Base-by-base conservation (phyloP, 768 basidiomycete species). In the Trametes elegans region DNA sequence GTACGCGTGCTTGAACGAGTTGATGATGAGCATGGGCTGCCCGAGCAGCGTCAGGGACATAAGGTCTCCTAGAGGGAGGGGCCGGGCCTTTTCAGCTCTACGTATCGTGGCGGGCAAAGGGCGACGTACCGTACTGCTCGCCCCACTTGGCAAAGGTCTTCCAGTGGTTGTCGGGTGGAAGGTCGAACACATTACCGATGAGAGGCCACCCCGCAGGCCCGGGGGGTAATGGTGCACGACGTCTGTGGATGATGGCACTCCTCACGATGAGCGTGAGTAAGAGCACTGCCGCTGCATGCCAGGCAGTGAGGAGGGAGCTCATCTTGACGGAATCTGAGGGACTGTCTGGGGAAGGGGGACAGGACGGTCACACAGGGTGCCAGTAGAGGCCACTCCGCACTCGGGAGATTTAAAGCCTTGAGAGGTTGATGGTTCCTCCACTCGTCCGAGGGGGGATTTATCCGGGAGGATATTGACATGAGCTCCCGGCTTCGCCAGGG, bases 21-120 rank as follows among this genome's bases (percentile, higher is more conserved):
- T 71, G 39, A 70, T 50, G 40, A 70, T 60, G 52, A 70, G 45
- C 48, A 68, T 58, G 21, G 59, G 55, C 41, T 67, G 63, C 18
- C 68, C 68, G 19, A 68, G 49, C 28, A 66, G 44, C 3, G 38
- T 63, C 13, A 69, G 40, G 23, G 60, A 63, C 19, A 66, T 58
- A 14, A 71, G 55, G 31, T 64, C 63, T 9, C 70, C 68, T 71
- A 8, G n/a, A 24, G 11, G 10, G 40, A 6, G 11, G 40, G 7
- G 18, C 43, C 8, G 36, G 46, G 24, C 8, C 7, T 11, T 5
- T 0, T 3, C 24, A 7, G 16, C 18, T 18, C 6, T 14, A n/a
- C 13, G 38, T 19, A 9, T 28, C n/a, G 40, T 7, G 11, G 35
- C 35, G 35, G 7, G n/a, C 31, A 31, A 1, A 2, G 23, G 23